Conservation (phyloP, 257 asterid genomes). For the Fraxinus excelsior region DNA sequence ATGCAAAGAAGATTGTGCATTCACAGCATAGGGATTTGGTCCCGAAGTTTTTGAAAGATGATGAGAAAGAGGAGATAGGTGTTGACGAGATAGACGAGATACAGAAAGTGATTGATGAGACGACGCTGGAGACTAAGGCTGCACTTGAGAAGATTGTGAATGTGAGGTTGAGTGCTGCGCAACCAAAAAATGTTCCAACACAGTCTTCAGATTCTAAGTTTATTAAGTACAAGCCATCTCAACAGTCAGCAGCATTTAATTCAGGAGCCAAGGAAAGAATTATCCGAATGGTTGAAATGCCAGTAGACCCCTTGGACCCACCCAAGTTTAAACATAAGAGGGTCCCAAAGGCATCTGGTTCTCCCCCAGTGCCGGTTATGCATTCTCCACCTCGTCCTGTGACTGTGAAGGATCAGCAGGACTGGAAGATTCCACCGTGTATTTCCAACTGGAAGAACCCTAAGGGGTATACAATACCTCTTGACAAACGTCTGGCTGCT, state of each 20-base stretch:
- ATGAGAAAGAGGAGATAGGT: conserved; percentile 56
- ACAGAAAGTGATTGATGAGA: conserved; percentile 82
- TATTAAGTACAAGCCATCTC: conserved; percentile 95
- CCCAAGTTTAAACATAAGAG: conserved; percentile 95
- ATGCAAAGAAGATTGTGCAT: conserved; percentile 72
- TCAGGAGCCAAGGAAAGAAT: conserved; percentile 98
- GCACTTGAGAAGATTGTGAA: conserved; percentile 93
- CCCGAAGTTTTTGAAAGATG: conserved; percentile 76
- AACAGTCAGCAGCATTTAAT: conserved; percentile 88
- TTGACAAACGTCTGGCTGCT: conserved; percentile 94
- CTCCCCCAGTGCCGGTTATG: conserved; percentile 98
- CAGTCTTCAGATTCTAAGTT: conserved; percentile 78
- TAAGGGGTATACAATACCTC: conserved; percentile 92
- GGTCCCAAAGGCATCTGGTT: conserved; percentile 95
- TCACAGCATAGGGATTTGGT: conserved; percentile 22
- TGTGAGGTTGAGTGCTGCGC: conserved; percentile 92
- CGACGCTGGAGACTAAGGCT: conserved; percentile 77
- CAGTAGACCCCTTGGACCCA: conserved; percentile 94
- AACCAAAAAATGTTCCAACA: conserved; percentile 83
- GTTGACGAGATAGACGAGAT: conserved; percentile 86
- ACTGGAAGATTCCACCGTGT: conserved; percentile 98
- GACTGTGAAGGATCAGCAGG: conserved; percentile 96
- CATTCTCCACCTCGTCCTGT: conserved; percentile 98
- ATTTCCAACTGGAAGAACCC: conserved; percentile 98
- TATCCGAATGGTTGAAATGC: conserved; percentile 95